A percentile compares a stretch with the other conserved stretches of the same genome.
These are phyloP conservation scores for Clathrospora elynae DNA, from an alignment of 2,329 filamentous ascomycete genomes.

Conservation along the genomic window DNA sequence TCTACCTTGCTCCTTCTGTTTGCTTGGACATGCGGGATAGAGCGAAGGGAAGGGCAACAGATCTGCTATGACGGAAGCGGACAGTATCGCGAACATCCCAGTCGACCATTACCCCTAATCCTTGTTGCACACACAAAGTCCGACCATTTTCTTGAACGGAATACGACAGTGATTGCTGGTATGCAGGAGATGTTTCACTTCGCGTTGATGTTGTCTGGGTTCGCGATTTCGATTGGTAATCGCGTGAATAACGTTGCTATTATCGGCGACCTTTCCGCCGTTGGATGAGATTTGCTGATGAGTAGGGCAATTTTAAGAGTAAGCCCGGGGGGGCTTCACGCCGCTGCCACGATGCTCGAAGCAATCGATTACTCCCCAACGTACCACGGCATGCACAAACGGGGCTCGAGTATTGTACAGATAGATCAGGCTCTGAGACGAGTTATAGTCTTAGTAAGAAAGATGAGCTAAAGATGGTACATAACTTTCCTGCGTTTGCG, in stretches of 20 bases:
- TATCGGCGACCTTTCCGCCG: slow-evolving; percentile 18
- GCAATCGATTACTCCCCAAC: slow-evolving; percentile 2
- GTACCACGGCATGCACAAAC: neutral
- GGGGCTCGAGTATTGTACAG: neutral
- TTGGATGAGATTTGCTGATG: slow-evolving; percentile 18
- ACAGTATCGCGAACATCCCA: slow-evolving; percentile 32
- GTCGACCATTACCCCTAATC: slow-evolving; percentile 10
- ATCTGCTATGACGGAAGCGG: slow-evolving; percentile 23
- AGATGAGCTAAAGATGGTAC: neutral
- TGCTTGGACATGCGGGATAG: slow-evolving; percentile 17
- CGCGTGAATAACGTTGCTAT: slow-evolving; percentile 19
- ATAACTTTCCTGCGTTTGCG: neutral
- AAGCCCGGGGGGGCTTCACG: slow-evolving; percentile 33
- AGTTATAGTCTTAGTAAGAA: neutral
- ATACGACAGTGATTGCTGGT: slow-evolving; percentile 11
- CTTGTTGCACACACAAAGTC: slow-evolving; percentile 7
- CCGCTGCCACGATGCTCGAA: slow-evolving; percentile 17
- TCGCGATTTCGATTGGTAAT: slow-evolving; percentile 30
- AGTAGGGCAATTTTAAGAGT: slow-evolving; percentile 30
- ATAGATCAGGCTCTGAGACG: neutral
- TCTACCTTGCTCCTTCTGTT: slow-evolving; percentile 22
- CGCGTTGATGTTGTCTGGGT: slow-evolving; percentile 14
- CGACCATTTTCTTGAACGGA: slow-evolving; percentile 25
- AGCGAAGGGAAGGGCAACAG: slow-evolving; percentile 14
- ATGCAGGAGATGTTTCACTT: slow-evolving; percentile 32